A percentile compares a stretch with the other conserved stretches of the same genome.
Evolutionary conservation across 495 filamentous ascomycete species (phyloP).

Genomic region (Penicillium nucicola): DNA sequence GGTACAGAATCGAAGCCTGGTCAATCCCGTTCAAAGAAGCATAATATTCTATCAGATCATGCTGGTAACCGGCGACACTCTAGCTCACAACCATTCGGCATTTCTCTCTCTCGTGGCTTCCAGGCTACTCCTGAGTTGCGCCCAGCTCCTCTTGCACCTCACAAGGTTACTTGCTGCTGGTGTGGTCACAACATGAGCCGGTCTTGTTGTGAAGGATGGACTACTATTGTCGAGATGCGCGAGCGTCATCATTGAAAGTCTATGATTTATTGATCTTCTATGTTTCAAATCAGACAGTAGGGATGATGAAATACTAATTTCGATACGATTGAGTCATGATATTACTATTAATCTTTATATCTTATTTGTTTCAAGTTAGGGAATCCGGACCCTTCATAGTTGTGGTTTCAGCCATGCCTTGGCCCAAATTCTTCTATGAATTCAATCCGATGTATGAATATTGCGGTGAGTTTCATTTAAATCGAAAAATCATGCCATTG

Average conservation of each 20-base stretch:
- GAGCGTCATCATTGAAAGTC: constrained; percentile 56
- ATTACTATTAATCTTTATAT: background rate
- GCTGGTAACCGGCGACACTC: constrained; percentile 2
- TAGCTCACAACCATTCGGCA: background rate
- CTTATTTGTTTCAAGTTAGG: background rate
- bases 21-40: constrained; percentile 11
- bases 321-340: background rate
- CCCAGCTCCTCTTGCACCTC: constrained; percentile 48
- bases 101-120: constrained; percentile 6
- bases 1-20: constrained; percentile 33
- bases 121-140: constrained; percentile 6
- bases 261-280: background rate
- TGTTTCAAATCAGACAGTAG: background rate
- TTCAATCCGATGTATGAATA: background rate
- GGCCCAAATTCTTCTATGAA: background rate
- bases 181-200: constrained; percentile 73
- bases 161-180: constrained; percentile 70
- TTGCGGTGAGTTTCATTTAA: too few species aligned
- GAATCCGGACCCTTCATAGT: background rate
- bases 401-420: background rate
- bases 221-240: constrained; percentile 64
- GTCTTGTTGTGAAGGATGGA: constrained; percentile 70
- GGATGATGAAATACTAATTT: background rate
- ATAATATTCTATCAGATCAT: constrained; percentile 25
- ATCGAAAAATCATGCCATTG: too few species aligned